phyloP scores from a whole-genome alignment of 2,329 filamentous ascomycete genomes.

The Tolypocladium tundrense region DNA sequence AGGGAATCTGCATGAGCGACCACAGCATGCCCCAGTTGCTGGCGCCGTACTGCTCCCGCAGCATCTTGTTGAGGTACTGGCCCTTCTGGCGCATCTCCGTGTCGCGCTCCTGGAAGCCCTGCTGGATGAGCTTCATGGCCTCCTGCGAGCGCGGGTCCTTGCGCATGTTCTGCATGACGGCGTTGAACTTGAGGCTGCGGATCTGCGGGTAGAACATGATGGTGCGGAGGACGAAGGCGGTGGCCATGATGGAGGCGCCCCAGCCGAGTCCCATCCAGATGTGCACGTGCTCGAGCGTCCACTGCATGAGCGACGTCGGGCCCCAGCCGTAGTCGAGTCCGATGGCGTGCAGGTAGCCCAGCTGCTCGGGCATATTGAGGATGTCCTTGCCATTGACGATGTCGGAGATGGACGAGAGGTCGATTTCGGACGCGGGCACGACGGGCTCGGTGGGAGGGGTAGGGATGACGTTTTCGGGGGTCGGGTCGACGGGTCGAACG shows the following conservation, averaged over 20 bases:
- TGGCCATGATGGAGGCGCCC: slow-evolving; percentile 63
- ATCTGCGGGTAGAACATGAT: slow-evolving; percentile 53
- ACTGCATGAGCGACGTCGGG: slow-evolving; percentile 63
- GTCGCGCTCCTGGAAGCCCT: slow-evolving; percentile 31
- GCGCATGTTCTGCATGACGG: slow-evolving; percentile 49
- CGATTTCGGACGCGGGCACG: slow-evolving; percentile 18
- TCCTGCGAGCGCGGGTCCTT: slow-evolving; percentile 42
- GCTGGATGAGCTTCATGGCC: slow-evolving; percentile 39
- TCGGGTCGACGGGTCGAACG: background rate
- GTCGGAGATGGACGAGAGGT: slow-evolving; percentile 22
- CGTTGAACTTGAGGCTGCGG: slow-evolving; percentile 25
- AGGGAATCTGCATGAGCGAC: slow-evolving; percentile 41
- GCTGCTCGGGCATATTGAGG: slow-evolving; percentile 56
- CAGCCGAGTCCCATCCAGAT: slow-evolving; percentile 67
- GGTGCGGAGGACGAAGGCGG: slow-evolving; percentile 55
- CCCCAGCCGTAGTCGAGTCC: slow-evolving; percentile 86
- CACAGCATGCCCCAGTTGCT: slow-evolving; percentile 23
- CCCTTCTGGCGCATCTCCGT: slow-evolving; percentile 24
- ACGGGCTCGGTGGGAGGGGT: slow-evolving; percentile 11
- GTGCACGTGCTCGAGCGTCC: slow-evolving; percentile 72
- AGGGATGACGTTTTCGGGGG: slow-evolving; percentile 6
- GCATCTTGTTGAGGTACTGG: slow-evolving; percentile 23
- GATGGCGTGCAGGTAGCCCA: slow-evolving; percentile 74
- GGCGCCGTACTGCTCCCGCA: slow-evolving; percentile 25
- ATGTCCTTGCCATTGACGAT: slow-evolving; percentile 31